phyloP scores from a whole-genome alignment of 169 alveolate genomes.

The Cryptosporidium ryanae region DNA sequence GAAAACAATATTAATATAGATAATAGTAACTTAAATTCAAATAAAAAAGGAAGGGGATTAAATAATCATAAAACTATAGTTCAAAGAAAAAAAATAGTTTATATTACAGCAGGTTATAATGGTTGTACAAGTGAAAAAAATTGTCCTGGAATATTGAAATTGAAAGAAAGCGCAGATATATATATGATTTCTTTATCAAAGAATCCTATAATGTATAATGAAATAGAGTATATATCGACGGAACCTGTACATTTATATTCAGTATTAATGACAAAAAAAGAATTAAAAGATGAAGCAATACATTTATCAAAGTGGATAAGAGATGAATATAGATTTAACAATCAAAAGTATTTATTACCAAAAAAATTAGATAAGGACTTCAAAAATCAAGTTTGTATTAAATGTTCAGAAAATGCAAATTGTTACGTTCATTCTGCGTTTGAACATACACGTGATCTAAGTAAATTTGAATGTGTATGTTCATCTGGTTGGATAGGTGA shows the following conservation, averaged over 20 bases:
- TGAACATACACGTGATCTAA: constrained; percentile 42
- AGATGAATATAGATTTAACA: constrained; percentile 55
- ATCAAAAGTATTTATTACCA: constrained; percentile 54
- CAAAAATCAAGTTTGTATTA: constrained; percentile 40
- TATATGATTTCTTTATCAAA: constrained; percentile 47
- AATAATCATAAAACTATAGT: constrained; percentile 3
- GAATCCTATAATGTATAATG: constrained; percentile 47
- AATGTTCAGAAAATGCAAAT: constrained; percentile 55
- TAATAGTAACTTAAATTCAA: not conserved
- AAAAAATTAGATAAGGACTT: constrained; percentile 11
- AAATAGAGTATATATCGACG: constrained; percentile 42
- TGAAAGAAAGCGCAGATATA: constrained; percentile 41
- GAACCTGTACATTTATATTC: constrained; percentile 39
- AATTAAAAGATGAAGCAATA: constrained; percentile 26
- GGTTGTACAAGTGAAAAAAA: constrained; percentile 59
- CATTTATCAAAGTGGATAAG: constrained; percentile 63
- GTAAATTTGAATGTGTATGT: constrained; percentile 70
- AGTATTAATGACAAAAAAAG: constrained; percentile 21
- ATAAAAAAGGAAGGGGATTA: not conserved
- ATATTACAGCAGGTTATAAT: constrained; percentile 62
- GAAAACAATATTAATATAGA: not conserved
- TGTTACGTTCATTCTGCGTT: constrained; percentile 35
- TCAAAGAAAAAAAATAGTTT: constrained; percentile 38
- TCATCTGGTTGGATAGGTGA: constrained; percentile 62
- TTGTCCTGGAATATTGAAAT: constrained; percentile 53